A percentile compares a stretch with the other conserved stretches of the same genome.
Conservation (phyloP, 257 asterid genomes). For the Solanum virginianum region DNA sequence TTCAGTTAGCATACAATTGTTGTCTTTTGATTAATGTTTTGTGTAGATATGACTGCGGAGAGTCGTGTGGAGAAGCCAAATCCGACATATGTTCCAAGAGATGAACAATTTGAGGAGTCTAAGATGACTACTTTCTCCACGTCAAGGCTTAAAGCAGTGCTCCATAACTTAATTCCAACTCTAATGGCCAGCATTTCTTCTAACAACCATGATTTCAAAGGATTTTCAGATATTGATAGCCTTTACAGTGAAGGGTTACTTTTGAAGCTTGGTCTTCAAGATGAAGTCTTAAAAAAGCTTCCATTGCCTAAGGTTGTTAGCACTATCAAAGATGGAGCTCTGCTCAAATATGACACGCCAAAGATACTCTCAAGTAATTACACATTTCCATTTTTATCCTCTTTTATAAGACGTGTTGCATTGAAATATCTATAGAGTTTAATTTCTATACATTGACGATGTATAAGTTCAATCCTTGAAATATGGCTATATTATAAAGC, state of each 20-base stretch:
- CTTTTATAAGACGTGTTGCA: neutral
- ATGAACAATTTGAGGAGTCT: conserved; percentile 92
- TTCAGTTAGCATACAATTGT: neutral
- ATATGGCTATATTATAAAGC: neutral
- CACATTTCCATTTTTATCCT: neutral
- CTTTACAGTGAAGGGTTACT: conserved; percentile 82
- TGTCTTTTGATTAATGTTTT: neutral
- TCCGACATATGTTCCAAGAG: conserved; percentile 91
- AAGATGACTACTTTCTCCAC: conserved; percentile 71
- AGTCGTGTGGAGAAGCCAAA: conserved; percentile 92
- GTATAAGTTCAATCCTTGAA: neutral
- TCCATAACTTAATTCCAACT: conserved; percentile 71
- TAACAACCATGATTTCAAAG: conserved; percentile 68
- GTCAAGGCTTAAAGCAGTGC: conserved; percentile 81
- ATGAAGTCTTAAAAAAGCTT: conserved; percentile 58
- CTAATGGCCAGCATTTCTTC: conserved; percentile 73
- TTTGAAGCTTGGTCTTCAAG: conserved; percentile 71
- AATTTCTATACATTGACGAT: neutral
- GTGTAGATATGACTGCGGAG: conserved; percentile 54
- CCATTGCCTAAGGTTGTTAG: conserved; percentile 60
- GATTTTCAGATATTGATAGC: conserved; percentile 77
- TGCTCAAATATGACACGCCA: conserved; percentile 77
- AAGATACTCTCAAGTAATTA: conserved; percentile 72
- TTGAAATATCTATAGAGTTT: neutral
- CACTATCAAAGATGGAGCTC: conserved; percentile 65